Base-by-base conservation (phyloP, 2,329 filamentous ascomycete genomes). In the Boeremia exigua region DNA sequence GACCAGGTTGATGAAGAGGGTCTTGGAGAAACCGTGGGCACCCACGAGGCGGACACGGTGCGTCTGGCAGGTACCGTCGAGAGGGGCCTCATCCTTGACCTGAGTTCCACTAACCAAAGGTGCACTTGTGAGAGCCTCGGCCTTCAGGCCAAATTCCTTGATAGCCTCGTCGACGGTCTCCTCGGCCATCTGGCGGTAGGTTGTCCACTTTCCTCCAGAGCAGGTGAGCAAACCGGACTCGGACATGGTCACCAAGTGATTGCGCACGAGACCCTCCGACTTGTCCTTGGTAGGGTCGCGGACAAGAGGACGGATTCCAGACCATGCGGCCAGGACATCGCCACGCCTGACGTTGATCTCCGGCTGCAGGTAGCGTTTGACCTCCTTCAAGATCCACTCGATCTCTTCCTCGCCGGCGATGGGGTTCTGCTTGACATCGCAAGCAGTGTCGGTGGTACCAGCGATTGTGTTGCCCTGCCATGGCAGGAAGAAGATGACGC, bases 381-480 rank as follows among this genome's bases (percentile, higher is more conserved):
- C 89, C 78, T 96, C 92, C 57, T 86, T 87, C 33, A 96, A 79
- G 69, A 96, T 96, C 90, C 91, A 96, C 68, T 90, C 84, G 66
- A 96, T 95, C 65, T 94, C 91, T 65, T 92, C 84, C 76, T 96
- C 91, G 28, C 88, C 88, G 8, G 92, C 89, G 29, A 92, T 63
- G 0, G 92, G 92, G 67, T 94, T 89, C 36, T 83, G 81, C 5
- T 84, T 85, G 63, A 96, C 91, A 28, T 82, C 79, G 33, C 88
- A 89, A 3, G 91, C 87, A 34, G 89, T 88, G 71, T 96, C 92
- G 7, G 91, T 96, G 5, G 92, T 96, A 58, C 92, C 92, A 40
- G 91, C 92, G 70, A 96, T 95, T 12, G 91, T 96, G 78, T 95
- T 95, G 44, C 91, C 91, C 78, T 96, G 91, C 92, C 92, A 96